Conservation (phyloP, 495 filamentous ascomycete species). For the Tuber melanosporum region DNA sequence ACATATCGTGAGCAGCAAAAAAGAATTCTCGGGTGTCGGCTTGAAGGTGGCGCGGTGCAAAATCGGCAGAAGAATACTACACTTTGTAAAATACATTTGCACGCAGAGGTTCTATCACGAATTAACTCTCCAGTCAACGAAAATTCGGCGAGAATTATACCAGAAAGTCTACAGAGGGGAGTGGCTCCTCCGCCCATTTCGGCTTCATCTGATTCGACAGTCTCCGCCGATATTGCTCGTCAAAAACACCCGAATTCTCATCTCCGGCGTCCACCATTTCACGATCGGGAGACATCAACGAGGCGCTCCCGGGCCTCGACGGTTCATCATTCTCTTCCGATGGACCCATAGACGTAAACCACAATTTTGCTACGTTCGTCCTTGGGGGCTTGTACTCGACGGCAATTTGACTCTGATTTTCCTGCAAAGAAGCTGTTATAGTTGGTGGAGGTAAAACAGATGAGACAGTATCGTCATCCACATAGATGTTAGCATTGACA, state of each 20-base stretch:
- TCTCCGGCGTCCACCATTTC: background rate
- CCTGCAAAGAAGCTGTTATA: background rate
- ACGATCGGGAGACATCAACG: background rate
- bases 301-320: background rate
- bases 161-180: conserved; percentile 1
- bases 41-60: background rate
- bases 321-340: background rate
- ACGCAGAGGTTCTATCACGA: background rate
- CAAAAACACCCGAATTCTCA: background rate
- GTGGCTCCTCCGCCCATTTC: background rate
- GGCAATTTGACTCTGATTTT: background rate
- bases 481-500: background rate
- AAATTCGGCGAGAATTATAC: background rate
- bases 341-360: background rate
- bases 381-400: background rate
- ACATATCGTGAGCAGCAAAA: background rate
- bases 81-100: conserved; percentile 6
- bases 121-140: background rate
- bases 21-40: background rate
- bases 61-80: background rate
- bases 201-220: conserved; percentile 1
- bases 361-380: background rate
- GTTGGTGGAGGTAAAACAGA: background rate
- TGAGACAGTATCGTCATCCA: background rate
- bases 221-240: background rate